Base-by-base conservation (phyloP, 805 yeast genomes). In the Kazachstania bromeliacearum region DNA sequence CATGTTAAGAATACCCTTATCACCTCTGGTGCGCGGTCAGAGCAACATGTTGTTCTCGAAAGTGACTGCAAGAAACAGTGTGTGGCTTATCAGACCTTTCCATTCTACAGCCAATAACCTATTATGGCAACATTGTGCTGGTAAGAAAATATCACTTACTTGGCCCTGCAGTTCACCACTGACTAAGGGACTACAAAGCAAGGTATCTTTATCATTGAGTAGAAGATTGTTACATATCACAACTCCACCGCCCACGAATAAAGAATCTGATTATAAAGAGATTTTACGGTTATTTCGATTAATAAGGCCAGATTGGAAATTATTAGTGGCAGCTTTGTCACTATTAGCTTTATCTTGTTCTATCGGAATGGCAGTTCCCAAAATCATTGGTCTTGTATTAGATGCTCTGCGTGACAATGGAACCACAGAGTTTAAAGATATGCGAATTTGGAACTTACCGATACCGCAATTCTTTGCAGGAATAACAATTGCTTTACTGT, bases 401-500 rank as follows among this genome's bases (percentile, higher is more conserved):
- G 79, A 73, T 50, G 68, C 74, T 4, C 60, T 73, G 1, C 42
- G 40, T 22, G 35, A 32, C 10, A 24, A 16, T 17, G 7, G 19
- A 7, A n/a, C 14, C 14, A 16, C 19, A 4, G 8, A 7, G 7
- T 22, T 33, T 18, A 13, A 21, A 2, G 31, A 29, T 7, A 17
- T 35, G 10, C 28, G 31, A 12, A 40, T 43, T 6, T 23, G 29
- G 8, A 28, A 39, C 12, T 25, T 30, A 9, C 31, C 31, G 5
- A n/a, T 41, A 9, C 64, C 73, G n/a, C 68, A 73, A 34, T 88
- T 89, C 53, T 73, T 82, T 44, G 54, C 66, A 0, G 72, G 71
- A 0, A 57, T 84, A 20, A 75, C 74, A 5, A 67, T 65, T 2
- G 58, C 83, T 3, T 79, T 85, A 50, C 47, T 73, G 0, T 46